Base-by-base conservation (phyloP, 2,329 filamentous ascomycete species). In the Fusarium poae region DNA sequence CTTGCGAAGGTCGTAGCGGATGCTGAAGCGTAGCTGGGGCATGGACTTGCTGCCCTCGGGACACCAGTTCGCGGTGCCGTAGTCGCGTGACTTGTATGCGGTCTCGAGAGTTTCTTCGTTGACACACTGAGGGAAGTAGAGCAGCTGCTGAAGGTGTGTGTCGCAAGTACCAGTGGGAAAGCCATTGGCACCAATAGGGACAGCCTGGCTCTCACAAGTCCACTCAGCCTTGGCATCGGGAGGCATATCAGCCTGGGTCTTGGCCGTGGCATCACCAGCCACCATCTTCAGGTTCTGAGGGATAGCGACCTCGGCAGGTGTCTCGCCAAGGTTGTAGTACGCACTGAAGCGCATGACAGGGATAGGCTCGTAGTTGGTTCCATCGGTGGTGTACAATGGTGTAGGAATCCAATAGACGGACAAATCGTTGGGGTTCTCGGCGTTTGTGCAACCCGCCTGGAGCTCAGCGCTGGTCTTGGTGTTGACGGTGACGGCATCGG, bases 391-490 rank as follows among this genome's bases (percentile, higher is more conserved):
- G 67, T 78, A 79, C 3, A 80, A 77, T 6, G 80, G 78, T 0
- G 82, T 83, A 0, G 82, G 82, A 1, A 79, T 76, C 82, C 79
- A 84, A 77, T 84, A 84, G 6, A 79, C 74, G 0, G 80, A 82
- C 2, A 83, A 72, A 58, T 84, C 82, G 55, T 84, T 84, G 21
- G 81, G 79, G 73, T 84, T 84, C 62, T 82, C 74, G 18, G 76
- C 79, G 11, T 77, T 80, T 12, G 81, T 80, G 76, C 82, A 84
- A 11, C 82, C 82, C 5, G 72, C 67, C 40, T 82, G 81, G 2
- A 84, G 76, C 57, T 67, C 74, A 3, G 68, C 71, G 32, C 64
- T 73, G 9, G 75, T 75, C 30, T 70, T 75, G 20, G 76, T 77
- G 63, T 73, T 65, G 62, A 72, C 64, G 2, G 75, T 79, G 0